Percentiles rank a stretch among this genome's conserved stretches.
Evolutionary conservation across 2,329 filamentous ascomycete genomes (phyloP).

Genomic region (Ophiostoma sp.): DNA sequence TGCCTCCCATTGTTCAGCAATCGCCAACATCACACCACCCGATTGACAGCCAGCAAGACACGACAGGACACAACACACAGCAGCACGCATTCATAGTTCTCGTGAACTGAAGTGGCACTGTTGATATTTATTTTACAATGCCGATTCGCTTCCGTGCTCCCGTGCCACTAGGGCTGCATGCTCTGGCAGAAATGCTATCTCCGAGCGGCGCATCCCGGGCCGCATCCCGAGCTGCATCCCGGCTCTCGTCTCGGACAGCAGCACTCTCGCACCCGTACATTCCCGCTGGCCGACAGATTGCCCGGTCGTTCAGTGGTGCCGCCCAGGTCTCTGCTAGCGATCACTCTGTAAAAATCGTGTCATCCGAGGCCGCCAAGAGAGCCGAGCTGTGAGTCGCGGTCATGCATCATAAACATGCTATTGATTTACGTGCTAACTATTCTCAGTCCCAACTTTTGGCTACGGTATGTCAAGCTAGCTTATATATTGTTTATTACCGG

Average conservation of each 20-base stretch:
- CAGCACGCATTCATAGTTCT: neutral
- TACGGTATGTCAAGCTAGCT: constrained; percentile 22
- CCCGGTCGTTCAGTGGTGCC: constrained; percentile 16
- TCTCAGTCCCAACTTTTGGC: constrained; percentile 27
- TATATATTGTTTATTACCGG: too few relatives aligned
- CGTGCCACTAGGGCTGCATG: neutral
- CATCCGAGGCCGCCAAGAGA: constrained; percentile 26
- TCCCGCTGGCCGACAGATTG: neutral
- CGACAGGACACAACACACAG: neutral
- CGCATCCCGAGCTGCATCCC: neutral
- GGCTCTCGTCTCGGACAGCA: neutral
- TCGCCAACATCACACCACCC: neutral
- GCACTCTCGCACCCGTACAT: neutral
- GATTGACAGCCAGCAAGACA: neutral
- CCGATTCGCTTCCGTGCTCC: neutral
- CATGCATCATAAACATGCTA: neutral
- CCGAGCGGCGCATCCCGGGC: neutral
- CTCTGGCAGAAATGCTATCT: neutral
- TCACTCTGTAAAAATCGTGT: constrained; percentile 24
- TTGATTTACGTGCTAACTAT: constrained; percentile 5
- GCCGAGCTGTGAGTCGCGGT: constrained; percentile 8
- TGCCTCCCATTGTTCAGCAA: neutral
- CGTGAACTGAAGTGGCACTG: too few relatives aligned
- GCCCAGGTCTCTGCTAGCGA: constrained; percentile 19
- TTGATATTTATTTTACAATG: neutral